Percentiles rank a stretch among this genome's conserved stretches.
phyloP scores from a whole-genome alignment of 2,329 filamentous ascomycete species.

The Aspergillus nomiae region DNA sequence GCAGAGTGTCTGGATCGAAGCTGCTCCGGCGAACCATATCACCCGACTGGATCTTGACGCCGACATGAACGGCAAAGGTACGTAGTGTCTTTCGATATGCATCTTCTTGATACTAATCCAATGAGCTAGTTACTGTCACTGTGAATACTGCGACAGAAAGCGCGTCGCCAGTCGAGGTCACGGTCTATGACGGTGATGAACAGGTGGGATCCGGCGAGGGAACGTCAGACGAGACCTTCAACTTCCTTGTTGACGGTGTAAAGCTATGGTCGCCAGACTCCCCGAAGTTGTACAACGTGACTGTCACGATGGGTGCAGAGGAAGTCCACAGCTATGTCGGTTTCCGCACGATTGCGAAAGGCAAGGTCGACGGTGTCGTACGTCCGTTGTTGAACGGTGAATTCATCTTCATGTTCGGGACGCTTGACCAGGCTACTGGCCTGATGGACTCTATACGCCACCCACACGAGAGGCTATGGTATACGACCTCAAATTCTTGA shows the following conservation, averaged over 20 bases:
- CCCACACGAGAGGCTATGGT: conserved; percentile 69
- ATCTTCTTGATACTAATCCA: conserved; percentile 1
- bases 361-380: conserved; percentile 58
- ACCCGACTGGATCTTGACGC: conserved; percentile 62
- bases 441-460: conserved; percentile 67
- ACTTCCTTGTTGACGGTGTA: conserved; percentile 57
- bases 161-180: conserved; percentile 41
- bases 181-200: conserved; percentile 39
- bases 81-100: conserved; percentile 20
- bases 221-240: conserved; percentile 53
- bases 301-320: conserved; percentile 57
- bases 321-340: conserved; percentile 66
- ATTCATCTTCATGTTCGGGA: conserved; percentile 68
- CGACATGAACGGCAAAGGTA: conserved; percentile 56
- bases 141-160: conserved; percentile 51
- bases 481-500: conserved; percentile 65
- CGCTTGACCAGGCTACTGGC: conserved; percentile 72
- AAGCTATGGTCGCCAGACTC: conserved; percentile 66
- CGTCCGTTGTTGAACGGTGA: conserved; percentile 69
- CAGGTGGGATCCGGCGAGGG: conserved; percentile 50
- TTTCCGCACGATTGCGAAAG: conserved; percentile 65
- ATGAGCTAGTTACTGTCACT: conserved; percentile 54
- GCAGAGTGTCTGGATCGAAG: conserved; percentile 72
- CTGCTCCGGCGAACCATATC: conserved; percentile 60
- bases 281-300: conserved; percentile 66